Evolutionary conservation across 2,329 filamentous ascomycete species (phyloP), one percentile per base, ranked within the genome.

Genomic region (Paecilomyces fulvus): DNA sequence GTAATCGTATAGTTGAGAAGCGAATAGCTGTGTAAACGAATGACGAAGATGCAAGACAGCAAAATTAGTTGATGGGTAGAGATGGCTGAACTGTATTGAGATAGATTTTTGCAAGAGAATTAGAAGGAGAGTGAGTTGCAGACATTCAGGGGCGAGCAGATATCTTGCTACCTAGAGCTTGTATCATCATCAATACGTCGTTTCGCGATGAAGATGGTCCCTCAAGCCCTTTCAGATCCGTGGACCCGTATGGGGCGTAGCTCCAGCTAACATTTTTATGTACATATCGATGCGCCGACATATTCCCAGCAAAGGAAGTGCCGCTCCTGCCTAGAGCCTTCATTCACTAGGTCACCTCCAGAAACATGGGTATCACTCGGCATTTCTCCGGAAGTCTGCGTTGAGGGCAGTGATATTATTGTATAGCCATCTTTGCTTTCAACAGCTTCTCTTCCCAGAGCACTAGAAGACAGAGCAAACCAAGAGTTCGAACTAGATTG

Each of bases 341-440:
- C 30, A n/a, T 53, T 14, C 17, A 30, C 31, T 28, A n/a, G 11
- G 2, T 37, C 9, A 7, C 21, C 52, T 21, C 20, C 31, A 8
- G 52, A 9, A 12, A 23, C 7, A 28, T 14, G 21, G 11, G 5
- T 10, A 49, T 49, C 25, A 23, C 21, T n/a, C 20, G 20, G 48
- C n/a, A 12, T n/a, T 28, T n/a, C 48, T 49, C 23, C 23, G 6
- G 12, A 21, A 49, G 3, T 10, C 8, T 14, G 48, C 48, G 54
- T 43, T 17, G 30, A 17, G 37, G 63, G 61, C 48, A 62, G 56
- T 21, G 55, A 58, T 58, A 71, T 50, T 53, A 76, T 63, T 10
- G 67, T 72, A 55, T 72, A 77, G 5, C 75, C 74, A 61, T 75
- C 69, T 51, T 64, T 71, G 20, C 69, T 69, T 50, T 75, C 72